These are phyloP conservation scores for Eimeria zaria DNA, from an alignment of 169 alveolate species.

Conservation along the genomic window DNA sequence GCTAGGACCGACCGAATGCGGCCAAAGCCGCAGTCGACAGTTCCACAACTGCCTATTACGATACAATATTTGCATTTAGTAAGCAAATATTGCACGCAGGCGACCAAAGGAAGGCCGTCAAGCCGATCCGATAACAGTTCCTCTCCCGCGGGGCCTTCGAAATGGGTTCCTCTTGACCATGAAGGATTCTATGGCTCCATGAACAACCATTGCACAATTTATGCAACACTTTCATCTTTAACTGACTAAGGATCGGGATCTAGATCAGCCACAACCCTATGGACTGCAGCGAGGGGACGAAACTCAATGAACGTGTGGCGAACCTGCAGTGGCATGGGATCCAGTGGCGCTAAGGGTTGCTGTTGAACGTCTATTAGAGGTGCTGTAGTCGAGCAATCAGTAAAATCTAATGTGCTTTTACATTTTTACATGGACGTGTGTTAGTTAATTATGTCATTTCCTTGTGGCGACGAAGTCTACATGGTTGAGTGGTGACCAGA, in stretches of 20 bases:
- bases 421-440: neutral
- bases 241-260: neutral
- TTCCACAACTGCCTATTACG: constrained; percentile 16
- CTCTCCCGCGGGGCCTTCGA: constrained; percentile 39
- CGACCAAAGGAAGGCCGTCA: constrained; percentile 11
- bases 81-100: constrained; percentile 2
- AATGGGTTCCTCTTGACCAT: constrained; percentile 17
- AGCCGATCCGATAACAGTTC: constrained; percentile 1
- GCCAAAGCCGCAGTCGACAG: constrained; percentile 38
- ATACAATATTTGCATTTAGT: constrained; percentile 24
- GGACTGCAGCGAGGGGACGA: constrained; percentile 14
- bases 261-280: constrained; percentile 2
- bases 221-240: neutral
- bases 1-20: constrained; percentile 33
- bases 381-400: neutral
- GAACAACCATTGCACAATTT: neutral
- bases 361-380: neutral
- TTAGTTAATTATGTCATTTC: neutral
- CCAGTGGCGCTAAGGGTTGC: constrained; percentile 20
- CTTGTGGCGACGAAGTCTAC: neutral
- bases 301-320: constrained; percentile 18
- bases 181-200: constrained; percentile 21
- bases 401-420: neutral
- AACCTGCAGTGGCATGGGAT: constrained; percentile 29
- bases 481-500: constrained; percentile 30